These are phyloP conservation scores for Colletotrichum tamarilloi DNA, from an alignment of 2,329 filamentous ascomycete genomes.

Conservation along the genomic window DNA sequence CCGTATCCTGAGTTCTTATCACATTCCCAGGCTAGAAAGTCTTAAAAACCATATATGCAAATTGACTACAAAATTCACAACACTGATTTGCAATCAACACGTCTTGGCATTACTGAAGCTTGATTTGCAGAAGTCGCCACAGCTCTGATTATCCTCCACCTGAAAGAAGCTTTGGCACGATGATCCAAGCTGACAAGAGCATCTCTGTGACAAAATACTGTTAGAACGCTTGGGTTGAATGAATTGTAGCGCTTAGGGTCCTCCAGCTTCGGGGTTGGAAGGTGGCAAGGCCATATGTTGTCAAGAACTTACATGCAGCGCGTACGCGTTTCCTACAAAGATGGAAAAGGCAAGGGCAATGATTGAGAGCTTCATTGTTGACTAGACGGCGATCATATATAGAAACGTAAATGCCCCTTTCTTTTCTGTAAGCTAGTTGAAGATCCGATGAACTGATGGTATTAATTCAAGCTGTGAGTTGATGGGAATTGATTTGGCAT, in stretches of 20 bases:
- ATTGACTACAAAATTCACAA: rapidly evolving
- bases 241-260: not conserved
- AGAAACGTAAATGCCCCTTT: no score
- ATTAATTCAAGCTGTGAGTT: no score
- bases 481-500: rapidly evolving
- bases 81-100: not conserved
- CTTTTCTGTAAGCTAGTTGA: no score
- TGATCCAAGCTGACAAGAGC: not conserved
- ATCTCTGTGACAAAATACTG: not conserved
- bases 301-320: not conserved
- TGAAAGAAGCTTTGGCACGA: not conserved
- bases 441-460: no score
- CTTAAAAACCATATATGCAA: rapidly evolving
- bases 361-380: not conserved
- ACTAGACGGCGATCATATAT: rapidly evolving
- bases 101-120: not conserved
- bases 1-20: no score
- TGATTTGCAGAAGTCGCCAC: not conserved
- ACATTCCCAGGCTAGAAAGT: no score
- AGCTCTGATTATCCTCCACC: not conserved
- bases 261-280: not conserved
- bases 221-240: not conserved
- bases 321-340: not conserved
- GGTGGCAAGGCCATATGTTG: not conserved
- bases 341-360: not conserved